These are phyloP conservation scores for Datisca glomerata DNA, from an alignment of 306 rosid species.

Conservation along the genomic window DNA sequence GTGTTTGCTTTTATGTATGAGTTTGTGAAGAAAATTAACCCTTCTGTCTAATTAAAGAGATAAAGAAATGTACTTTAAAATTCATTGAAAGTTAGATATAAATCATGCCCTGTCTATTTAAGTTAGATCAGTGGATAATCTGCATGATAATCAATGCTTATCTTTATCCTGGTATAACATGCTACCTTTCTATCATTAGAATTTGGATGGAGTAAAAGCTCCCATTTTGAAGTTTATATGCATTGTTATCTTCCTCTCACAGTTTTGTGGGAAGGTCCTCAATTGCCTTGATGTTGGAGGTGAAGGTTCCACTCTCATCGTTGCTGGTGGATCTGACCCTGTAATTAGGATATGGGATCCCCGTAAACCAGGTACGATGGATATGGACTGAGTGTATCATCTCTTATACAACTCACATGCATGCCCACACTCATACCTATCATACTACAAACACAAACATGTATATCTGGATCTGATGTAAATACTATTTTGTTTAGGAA, in stretches of 20 bases:
- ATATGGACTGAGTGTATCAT: constrained; percentile 7
- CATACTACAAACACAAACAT: too few species aligned
- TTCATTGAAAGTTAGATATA: too few species aligned
- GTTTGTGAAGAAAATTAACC: neutral
- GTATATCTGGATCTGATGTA: constrained; percentile 5
- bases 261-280: constrained; percentile 73
- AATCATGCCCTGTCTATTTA: too few species aligned
- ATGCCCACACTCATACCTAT: constrained; percentile 3
- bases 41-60: too few species aligned
- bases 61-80: too few species aligned
- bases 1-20: neutral
- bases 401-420: too few species aligned
- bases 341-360: constrained; percentile 94
- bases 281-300: constrained; percentile 86
- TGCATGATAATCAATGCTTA: too few species aligned
- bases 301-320: constrained; percentile 68
- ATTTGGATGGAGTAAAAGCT: too few species aligned
- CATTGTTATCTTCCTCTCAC: constrained; percentile 13
- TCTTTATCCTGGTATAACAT: too few species aligned
- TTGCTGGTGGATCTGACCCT: constrained; percentile 83
- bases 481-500: constrained; percentile 31
- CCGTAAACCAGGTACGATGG: constrained; percentile 69
- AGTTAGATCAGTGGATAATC: too few species aligned
- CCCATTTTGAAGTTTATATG: neutral
- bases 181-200: too few species aligned